Conservation (phyloP, 2,329 filamentous ascomycete species). For the Ceratocystis destructans region DNA sequence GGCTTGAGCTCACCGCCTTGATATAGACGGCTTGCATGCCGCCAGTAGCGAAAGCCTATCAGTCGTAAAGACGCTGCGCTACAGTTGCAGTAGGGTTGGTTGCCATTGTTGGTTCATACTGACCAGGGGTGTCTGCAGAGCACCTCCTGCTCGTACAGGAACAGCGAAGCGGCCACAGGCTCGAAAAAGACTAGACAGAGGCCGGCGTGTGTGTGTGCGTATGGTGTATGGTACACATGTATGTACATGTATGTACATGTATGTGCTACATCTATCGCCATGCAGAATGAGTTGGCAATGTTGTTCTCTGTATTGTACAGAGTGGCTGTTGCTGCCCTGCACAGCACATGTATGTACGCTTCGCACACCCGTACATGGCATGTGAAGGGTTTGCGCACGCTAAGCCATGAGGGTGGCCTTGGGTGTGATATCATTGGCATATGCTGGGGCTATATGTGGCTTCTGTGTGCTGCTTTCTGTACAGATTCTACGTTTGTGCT, state of each 20-base stretch:
- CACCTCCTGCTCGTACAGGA: not conserved
- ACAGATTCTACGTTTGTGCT: too few relatives aligned
- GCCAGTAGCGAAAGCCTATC: not conserved
- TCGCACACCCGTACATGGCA: not conserved
- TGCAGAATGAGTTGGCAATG: slow-evolving; percentile 8
- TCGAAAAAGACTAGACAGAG: not conserved
- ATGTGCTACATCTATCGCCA: not conserved
- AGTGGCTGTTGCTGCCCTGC: not conserved
- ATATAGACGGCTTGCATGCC: not conserved
- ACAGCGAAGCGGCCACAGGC: not conserved
- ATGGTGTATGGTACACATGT: not conserved
- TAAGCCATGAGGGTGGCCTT: not conserved
- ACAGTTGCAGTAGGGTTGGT: not conserved
- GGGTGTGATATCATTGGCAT: not conserved
- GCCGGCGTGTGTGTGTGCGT: not conserved
- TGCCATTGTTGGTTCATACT: not conserved
- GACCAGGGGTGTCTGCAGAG: not conserved
- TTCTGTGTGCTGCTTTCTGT: not conserved
- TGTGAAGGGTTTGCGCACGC: too few relatives aligned
- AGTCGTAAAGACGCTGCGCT: not conserved
- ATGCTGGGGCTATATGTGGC: not conserved
- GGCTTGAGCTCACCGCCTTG: slow-evolving; percentile 1
- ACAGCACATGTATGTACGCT: not conserved
- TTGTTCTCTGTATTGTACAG: not conserved
- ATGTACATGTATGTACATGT: slow-evolving; percentile 2